These are phyloP conservation scores for Polytrichum commune DNA, from an alignment of 225 moss, liverwort and hornwort genomes.

Conservation along the genomic window DNA sequence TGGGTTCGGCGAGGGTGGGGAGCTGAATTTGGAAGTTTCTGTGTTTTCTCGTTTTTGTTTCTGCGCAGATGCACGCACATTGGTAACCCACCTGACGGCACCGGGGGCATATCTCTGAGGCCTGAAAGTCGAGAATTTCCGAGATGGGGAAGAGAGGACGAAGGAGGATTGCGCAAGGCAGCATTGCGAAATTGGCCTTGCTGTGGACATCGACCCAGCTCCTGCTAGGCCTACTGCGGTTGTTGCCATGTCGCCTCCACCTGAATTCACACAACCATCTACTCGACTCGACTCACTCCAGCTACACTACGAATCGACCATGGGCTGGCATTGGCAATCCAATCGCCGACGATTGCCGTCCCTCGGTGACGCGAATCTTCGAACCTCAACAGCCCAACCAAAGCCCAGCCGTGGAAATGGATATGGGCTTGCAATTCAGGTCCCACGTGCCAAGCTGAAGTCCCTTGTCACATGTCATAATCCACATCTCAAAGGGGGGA, in stretches of 20 bases:
- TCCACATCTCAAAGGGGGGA: too few species aligned
- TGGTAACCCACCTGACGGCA: background rate
- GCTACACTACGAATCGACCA: too few species aligned
- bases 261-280: background rate
- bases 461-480: background rate
- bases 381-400: too few species aligned
- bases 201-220: slow-evolving; percentile 1
- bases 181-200: background rate
- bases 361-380: too few species aligned
- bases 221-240: background rate
- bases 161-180: background rate
- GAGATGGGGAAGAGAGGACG: background rate
- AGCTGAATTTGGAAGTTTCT: slow-evolving; percentile 44
- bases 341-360: too few species aligned
- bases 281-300: too few species aligned
- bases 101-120: background rate
- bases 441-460: too few species aligned
- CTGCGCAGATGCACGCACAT: slow-evolving; percentile 50
- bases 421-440: too few species aligned
- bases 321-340: too few species aligned
- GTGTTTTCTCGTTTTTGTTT: slow-evolving; percentile 58
- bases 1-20: slow-evolving; percentile 39
- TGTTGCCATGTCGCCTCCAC: slow-evolving; percentile 3
- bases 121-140: too few species aligned
- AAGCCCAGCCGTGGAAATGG: too few species aligned